Evolutionary conservation across 129 eudicot species (phyloP).

Genomic region (Flaveria linearis): DNA sequence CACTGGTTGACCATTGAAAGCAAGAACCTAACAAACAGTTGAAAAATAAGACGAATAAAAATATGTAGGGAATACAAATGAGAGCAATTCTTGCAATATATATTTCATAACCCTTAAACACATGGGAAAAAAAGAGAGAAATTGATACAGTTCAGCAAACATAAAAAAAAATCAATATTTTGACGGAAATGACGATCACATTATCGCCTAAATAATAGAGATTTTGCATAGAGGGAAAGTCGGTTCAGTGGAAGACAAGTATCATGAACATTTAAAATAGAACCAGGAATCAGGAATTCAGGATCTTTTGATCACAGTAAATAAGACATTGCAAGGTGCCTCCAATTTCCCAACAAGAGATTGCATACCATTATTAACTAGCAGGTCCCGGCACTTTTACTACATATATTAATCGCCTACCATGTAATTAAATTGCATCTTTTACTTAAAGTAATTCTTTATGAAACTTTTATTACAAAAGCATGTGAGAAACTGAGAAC

Average conservation of each 20-base stretch:
- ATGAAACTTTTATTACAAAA: background rate
- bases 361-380: background rate
- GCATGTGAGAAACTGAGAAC: background rate
- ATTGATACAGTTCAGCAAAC: background rate
- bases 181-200: background rate
- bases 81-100: background rate
- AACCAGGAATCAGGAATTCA: background rate
- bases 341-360: background rate
- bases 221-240: background rate
- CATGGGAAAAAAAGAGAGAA: too few relatives aligned
- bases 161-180: background rate
- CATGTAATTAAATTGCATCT: background rate
- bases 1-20: conserved; percentile 80
- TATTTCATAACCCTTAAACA: background rate
- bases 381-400: background rate
- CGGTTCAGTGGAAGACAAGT: background rate
- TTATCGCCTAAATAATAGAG: background rate
- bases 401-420: background rate
- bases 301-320: background rate
- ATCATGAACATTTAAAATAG: background rate
- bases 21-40: conserved; percentile 57
- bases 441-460: background rate
- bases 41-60: background rate
- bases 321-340: background rate
- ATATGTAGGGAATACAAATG: background rate